These are phyloP conservation scores for Vitis hybrid DNA, from an alignment of 177 flowering plant species.

Conservation along the genomic window DNA sequence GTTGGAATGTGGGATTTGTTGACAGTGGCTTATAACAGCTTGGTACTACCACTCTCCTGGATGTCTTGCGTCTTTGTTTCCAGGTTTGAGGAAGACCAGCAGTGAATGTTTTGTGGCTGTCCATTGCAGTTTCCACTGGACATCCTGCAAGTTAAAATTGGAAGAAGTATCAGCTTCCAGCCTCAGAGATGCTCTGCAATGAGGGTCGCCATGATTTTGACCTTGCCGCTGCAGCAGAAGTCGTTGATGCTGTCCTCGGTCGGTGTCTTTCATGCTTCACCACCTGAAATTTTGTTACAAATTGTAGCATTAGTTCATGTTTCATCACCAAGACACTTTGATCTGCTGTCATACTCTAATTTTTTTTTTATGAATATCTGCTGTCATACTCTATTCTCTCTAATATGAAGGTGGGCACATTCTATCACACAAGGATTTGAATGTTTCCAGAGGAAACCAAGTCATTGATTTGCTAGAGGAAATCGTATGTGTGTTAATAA, in stretches of 20 bases:
- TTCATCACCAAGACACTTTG: no score
- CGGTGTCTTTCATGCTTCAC: slow-evolving; percentile 51
- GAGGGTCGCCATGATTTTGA: slow-evolving; percentile 85
- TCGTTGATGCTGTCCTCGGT: slow-evolving; percentile 29
- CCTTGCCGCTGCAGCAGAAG: slow-evolving; percentile 32
- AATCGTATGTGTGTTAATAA: no score
- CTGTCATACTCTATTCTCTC: no score
- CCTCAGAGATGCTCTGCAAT: slow-evolving; percentile 83
- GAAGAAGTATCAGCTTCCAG: slow-evolving; percentile 41
- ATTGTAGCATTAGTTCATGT: no score
- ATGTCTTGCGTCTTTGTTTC: slow-evolving; percentile 2
- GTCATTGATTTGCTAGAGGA: no score
- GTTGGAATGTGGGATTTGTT: slow-evolving; percentile 7
- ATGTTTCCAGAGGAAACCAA: no score
- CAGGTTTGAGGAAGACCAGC: slow-evolving; percentile 7
- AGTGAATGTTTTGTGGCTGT: slow-evolving; percentile 3
- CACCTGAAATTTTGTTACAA: slow-evolving; percentile 34
- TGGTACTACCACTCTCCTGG: not conserved
- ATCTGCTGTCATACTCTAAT: no score
- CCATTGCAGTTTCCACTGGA: not conserved
- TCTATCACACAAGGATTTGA: no score
- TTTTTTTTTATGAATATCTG: no score
- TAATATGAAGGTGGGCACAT: no score
- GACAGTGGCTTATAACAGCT: not conserved
- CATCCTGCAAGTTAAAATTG: not conserved